Base-by-base conservation (phyloP, 2,329 filamentous ascomycete genomes). In the Leptographium wingfieldii region DNA sequence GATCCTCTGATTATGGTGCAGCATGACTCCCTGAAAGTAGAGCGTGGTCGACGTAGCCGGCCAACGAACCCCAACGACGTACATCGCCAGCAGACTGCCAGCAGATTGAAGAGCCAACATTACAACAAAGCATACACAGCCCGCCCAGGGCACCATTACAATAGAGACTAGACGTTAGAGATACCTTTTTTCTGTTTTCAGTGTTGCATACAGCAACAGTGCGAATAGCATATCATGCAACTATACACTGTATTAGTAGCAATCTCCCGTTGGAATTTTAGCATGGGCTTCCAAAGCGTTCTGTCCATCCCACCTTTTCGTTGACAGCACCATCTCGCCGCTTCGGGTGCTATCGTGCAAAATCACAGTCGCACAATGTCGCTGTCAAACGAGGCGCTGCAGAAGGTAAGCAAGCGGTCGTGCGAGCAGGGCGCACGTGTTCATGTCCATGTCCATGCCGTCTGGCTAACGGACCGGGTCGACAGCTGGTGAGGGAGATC, bases 321-420 rank as follows among this genome's bases (percentile, higher is more conserved):
- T 52, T 16, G 31, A 55, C 31, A 55, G 27, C 51, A 53, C 51
- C 51, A 33, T 29, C 33, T 38, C 27, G 33, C 38, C 31, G 25
- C n/a, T 16, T 14, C 14, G 38, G 35, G 35, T 38, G 35, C 2
- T 25, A 22, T 29, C 43, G n/a, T 46, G 54, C 35, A 11, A 9
- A 46, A 25, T 16, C 35, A 35, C 52, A 16, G 53, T 19, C 31
- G 16, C 60, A 62, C 22, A 33, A 96, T 97, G 92, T 90, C 92
- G 59, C 94, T 97, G 67, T 87, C 92, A 59, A 96, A 95, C 69
- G 90, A 95, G 76, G 91, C 92, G 61, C 78, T 97, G 65, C 89
- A 96, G 72, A 96, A 96, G 86, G 92, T 92, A 70, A 63, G 73
- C n/a, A 70, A 63, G 73, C n/a, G 22, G 5, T 33, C 43, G 11